Percentiles rank a stretch among this genome's conserved stretches.
These are phyloP conservation scores for Trebouxia sp. DNA, from an alignment of 139 green algal species.

Conservation along the genomic window DNA sequence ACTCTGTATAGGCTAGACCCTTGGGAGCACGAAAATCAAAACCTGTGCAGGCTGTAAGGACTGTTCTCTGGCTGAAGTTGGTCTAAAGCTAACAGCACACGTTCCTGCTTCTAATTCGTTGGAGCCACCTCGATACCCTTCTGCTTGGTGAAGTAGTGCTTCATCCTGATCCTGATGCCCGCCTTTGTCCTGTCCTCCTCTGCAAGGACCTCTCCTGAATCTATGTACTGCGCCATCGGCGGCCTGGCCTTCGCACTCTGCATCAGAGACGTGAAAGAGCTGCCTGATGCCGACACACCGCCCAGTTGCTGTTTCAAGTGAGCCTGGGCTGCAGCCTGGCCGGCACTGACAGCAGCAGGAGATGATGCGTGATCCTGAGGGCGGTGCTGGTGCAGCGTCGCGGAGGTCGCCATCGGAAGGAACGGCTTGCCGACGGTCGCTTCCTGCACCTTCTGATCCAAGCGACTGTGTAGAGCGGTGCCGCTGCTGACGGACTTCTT, in stretches of 20 bases:
- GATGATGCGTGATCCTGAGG: not conserved
- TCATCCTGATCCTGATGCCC: constrained; percentile 38
- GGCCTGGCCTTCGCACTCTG: constrained; percentile 14
- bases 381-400: not conserved
- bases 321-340: not conserved
- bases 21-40: no score
- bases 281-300: not conserved
- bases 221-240: not conserved
- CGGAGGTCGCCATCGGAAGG: not conserved
- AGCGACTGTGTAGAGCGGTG: constrained; percentile 1
- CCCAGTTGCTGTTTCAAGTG: constrained; percentile 13
- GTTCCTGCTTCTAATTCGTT: not conserved
- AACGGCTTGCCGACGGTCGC: not conserved
- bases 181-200: constrained; percentile 27
- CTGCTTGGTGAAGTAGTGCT: constrained; percentile 38
- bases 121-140: constrained; percentile 16
- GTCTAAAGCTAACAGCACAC: no score
- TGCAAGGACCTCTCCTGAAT: constrained; percentile 18
- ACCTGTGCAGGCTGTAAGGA: no score
- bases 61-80: not conserved
- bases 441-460: constrained; percentile 5
- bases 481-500: constrained; percentile 21
- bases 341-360: not conserved
- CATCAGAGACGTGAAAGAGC: constrained; percentile 7
- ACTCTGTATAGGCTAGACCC: no score